Evolutionary conservation across 345 rosid species (phyloP).

Genomic region (Reutealis trisperma): DNA sequence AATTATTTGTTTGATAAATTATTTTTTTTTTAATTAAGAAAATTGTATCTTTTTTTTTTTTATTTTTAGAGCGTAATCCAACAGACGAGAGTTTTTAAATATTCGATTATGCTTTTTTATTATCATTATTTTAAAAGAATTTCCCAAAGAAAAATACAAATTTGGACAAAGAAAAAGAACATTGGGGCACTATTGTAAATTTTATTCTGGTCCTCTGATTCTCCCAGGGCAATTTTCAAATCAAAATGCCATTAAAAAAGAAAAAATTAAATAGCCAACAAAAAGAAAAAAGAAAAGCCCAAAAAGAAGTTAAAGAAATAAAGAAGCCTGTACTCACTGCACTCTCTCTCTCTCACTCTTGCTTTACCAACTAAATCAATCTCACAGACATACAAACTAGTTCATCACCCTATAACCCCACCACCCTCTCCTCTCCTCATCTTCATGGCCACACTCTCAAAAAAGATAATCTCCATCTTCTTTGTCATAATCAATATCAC

Average conservation of each 20-base stretch:
- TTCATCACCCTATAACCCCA: slow-evolving; percentile 4
- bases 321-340: neutral
- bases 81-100: too few relatives aligned
- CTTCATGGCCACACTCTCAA: slow-evolving; percentile 9
- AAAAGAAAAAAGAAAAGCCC: slow-evolving; percentile 8
- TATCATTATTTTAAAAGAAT: too few relatives aligned
- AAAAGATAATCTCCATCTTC: neutral
- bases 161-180: too few relatives aligned
- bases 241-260: neutral
- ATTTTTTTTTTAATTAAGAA: too few relatives aligned
- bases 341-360: neutral
- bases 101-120: too few relatives aligned
- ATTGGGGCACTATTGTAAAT: neutral
- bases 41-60: too few relatives aligned
- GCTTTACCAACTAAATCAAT: slow-evolving; percentile 15
- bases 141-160: too few relatives aligned
- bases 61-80: too few relatives aligned
- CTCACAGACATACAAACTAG: neutral
- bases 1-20: too few relatives aligned
- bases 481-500: neutral
- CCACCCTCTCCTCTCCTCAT: neutral
- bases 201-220: neutral
- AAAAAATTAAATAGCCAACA: neutral
- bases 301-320: slow-evolving; percentile 1
- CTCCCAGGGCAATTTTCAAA: too few relatives aligned